Conservation (phyloP, 306 rosid species). For the Medicago arabica region DNA sequence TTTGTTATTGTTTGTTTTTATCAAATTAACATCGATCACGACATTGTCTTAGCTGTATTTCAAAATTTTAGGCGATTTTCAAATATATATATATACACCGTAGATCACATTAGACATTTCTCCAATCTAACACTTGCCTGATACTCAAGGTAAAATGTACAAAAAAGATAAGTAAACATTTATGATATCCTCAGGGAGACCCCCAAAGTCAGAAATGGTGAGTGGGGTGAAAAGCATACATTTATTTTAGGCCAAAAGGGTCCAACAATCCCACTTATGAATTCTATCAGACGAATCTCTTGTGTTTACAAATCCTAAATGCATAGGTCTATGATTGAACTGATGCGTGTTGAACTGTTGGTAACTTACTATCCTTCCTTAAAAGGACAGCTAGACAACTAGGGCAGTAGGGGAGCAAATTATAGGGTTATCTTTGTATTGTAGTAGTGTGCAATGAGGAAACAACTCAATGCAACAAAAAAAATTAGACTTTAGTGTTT, state of each 20-base stretch:
- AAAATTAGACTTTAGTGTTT: constrained; percentile 36
- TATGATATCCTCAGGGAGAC: neutral
- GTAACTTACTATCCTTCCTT: constrained; percentile 1
- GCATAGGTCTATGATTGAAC: constrained; percentile 10
- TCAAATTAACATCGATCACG: no score
- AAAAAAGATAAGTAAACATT: no score
- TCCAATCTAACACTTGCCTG: no score
- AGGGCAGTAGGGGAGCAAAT: constrained; percentile 17
- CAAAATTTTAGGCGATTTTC: no score
- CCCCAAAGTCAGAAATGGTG: neutral
- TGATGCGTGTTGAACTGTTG: constrained; percentile 26
- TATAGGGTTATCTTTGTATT: no score
- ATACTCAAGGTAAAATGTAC: no score
- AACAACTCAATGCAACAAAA: constrained; percentile 70
- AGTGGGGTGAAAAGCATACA: neutral
- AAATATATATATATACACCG: no score
- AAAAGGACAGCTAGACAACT: constrained; percentile 44
- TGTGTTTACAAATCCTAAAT: neutral
- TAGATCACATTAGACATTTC: no score
- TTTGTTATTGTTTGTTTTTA: no score
- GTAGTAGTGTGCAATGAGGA: constrained; percentile 35
- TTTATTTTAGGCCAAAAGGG: neutral
- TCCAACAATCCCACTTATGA: neutral
- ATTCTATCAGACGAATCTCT: neutral
- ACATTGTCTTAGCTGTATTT: no score